Percentiles rank a stretch among this genome's conserved stretches.
Conservation (phyloP, 208 protist genomes). For the Leishmania lainsoni region DNA sequence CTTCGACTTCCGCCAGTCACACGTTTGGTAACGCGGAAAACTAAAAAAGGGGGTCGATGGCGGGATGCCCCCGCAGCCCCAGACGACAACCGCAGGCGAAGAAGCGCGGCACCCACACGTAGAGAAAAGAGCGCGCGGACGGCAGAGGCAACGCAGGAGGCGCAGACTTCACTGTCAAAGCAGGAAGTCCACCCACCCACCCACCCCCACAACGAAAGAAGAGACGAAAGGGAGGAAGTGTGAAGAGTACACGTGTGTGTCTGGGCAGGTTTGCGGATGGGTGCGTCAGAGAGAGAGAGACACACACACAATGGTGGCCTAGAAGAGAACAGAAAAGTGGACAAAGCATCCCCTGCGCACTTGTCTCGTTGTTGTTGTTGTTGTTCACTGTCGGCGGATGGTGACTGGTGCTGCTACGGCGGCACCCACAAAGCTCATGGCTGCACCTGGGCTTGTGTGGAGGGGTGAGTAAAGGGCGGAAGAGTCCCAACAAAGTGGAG, state of each 20-base stretch:
- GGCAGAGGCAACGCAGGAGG: neutral
- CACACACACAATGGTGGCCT: neutral
- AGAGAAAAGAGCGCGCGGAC: neutral
- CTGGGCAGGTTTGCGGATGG: neutral
- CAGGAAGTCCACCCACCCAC: neutral
- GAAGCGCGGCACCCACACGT: neutral
- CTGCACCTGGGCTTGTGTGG: neutral
- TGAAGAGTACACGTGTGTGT: too few relatives aligned
- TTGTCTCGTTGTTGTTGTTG: neutral
- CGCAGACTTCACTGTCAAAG: neutral
- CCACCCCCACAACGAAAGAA: neutral
- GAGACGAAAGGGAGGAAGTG: neutral
- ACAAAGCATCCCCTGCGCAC: neutral
- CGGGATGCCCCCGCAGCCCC: too few relatives aligned
- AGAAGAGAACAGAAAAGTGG: neutral
- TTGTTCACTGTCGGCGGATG: neutral
- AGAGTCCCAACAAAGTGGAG: neutral
- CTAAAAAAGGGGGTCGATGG: too few relatives aligned
- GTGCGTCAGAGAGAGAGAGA: neutral
- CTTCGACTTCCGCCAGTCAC: neutral
- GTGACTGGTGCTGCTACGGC: neutral
- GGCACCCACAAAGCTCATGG: neutral
- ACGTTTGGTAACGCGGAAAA: too few relatives aligned
- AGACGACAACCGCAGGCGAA: neutral
- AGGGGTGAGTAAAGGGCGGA: neutral